Percentiles rank a stretch among this genome's conserved stretches.
Evolutionary conservation across 108 stramenopile species (phyloP).

Genomic region (Cyclotella baltica): DNA sequence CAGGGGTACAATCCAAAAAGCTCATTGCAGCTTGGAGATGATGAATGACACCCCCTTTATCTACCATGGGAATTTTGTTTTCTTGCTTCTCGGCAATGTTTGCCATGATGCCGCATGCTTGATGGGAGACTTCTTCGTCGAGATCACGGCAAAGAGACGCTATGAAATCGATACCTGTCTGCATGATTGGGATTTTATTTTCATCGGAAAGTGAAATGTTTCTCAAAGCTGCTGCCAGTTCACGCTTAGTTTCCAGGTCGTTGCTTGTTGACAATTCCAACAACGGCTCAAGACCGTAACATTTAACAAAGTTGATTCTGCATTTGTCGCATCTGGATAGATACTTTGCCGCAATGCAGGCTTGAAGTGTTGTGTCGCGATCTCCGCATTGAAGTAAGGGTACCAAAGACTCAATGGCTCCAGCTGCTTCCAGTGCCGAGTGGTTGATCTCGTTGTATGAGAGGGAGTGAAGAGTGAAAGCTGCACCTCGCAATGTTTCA

Average conservation of each 20-base stretch:
- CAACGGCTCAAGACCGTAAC: constrained; percentile 75
- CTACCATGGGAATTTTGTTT: constrained; percentile 70
- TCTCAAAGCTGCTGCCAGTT: constrained; percentile 78
- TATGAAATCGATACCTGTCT: constrained; percentile 67
- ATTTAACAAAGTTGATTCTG: constrained; percentile 77
- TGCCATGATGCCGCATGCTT: constrained; percentile 79
- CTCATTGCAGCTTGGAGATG: constrained; percentile 81
- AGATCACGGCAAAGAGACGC: constrained; percentile 72
- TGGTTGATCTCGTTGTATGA: constrained; percentile 75
- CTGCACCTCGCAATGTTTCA: constrained; percentile 72
- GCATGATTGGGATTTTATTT: constrained; percentile 80
- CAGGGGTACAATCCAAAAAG: constrained; percentile 67
- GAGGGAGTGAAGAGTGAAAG: constrained; percentile 77
- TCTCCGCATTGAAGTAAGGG: constrained; percentile 73
- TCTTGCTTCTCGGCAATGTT: constrained; percentile 76
- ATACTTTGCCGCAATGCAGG: constrained; percentile 69
- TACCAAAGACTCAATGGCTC: constrained; percentile 62
- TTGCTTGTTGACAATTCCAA: constrained; percentile 59
- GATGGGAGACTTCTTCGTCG: constrained; percentile 75
- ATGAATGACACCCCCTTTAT: constrained; percentile 79
- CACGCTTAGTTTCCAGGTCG: constrained; percentile 85
- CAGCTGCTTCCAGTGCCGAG: constrained; percentile 64
- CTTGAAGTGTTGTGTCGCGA: constrained; percentile 74
- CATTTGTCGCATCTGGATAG: constrained; percentile 63
- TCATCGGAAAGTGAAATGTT: constrained; percentile 80